A percentile compares a stretch with the other conserved stretches of the same genome.
phyloP scores from a whole-genome alignment of 257 asterid genomes.

The Fraxinus americana region DNA sequence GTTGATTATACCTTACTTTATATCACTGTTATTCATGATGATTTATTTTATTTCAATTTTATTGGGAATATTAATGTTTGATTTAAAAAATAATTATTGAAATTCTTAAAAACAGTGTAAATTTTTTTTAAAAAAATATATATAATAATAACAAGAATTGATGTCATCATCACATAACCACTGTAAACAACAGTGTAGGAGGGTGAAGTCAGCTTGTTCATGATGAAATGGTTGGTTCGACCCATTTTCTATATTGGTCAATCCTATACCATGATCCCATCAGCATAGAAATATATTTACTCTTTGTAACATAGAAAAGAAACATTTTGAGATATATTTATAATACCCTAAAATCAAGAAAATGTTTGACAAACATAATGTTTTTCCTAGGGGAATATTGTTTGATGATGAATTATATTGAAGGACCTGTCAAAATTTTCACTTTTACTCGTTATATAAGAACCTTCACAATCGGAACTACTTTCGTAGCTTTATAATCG shows the following conservation, averaged over 20 bases:
- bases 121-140: too few relatives aligned
- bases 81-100: too few relatives aligned
- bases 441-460: not conserved
- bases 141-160: not conserved
- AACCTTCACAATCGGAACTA: not conserved
- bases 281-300: not conserved
- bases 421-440: not conserved
- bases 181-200: too few relatives aligned
- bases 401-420: not conserved
- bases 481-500: not conserved
- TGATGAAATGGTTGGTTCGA: not conserved
- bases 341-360: too few relatives aligned
- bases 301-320: not conserved
- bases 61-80: too few relatives aligned
- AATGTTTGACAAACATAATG: too few relatives aligned
- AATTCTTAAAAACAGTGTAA: too few relatives aligned
- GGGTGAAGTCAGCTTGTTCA: not conserved
- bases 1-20: too few relatives aligned
- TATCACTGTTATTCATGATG: too few relatives aligned
- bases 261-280: not conserved
- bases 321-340: not conserved
- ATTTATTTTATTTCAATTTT: too few relatives aligned
- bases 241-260: not conserved
- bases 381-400: too few relatives aligned
- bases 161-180: conserved; percentile 33